These are phyloP conservation scores for Candida quercuum DNA, from an alignment of 805 yeast genomes.

Conservation along the genomic window DNA sequence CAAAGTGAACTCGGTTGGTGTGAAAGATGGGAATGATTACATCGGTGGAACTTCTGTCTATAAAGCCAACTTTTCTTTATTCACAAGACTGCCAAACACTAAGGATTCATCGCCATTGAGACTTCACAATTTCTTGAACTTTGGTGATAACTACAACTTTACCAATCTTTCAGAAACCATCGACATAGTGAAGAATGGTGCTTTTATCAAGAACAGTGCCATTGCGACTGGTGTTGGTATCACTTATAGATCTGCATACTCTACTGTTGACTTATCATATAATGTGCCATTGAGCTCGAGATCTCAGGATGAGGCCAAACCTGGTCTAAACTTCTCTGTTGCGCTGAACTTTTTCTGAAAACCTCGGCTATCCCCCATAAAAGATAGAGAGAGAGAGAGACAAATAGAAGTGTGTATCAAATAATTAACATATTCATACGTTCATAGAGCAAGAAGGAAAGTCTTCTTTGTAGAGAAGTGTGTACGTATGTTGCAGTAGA, in stretches of 20 bases:
- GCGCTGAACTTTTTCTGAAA: slow-evolving; percentile 34
- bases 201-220: slow-evolving; percentile 30
- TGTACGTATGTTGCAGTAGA: no score
- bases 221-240: slow-evolving; percentile 47
- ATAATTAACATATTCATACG: no score
- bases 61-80: slow-evolving; percentile 45
- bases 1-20: slow-evolving; percentile 52
- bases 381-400: no score
- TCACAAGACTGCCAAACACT: slow-evolving; percentile 48
- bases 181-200: slow-evolving; percentile 15
- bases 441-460: no score
- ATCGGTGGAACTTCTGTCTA: slow-evolving; percentile 54
- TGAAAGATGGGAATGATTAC: slow-evolving; percentile 38
- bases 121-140: slow-evolving; percentile 51
- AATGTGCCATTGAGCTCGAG: slow-evolving; percentile 48
- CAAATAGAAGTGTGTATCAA: no score
- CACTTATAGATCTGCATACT: slow-evolving; percentile 45
- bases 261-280: slow-evolving; percentile 50
- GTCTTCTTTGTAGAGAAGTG: no score
- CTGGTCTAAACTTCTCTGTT: slow-evolving; percentile 52
- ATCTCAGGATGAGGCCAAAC: slow-evolving; percentile 38
- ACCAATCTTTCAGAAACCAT: slow-evolving; percentile 6
- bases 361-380: no score
- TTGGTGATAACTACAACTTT: slow-evolving; percentile 1
- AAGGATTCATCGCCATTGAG: slow-evolving; percentile 42